Evolutionary conservation across 306 rosid genomes (phyloP).

Genomic region (Gastrolobium bilobum): DNA sequence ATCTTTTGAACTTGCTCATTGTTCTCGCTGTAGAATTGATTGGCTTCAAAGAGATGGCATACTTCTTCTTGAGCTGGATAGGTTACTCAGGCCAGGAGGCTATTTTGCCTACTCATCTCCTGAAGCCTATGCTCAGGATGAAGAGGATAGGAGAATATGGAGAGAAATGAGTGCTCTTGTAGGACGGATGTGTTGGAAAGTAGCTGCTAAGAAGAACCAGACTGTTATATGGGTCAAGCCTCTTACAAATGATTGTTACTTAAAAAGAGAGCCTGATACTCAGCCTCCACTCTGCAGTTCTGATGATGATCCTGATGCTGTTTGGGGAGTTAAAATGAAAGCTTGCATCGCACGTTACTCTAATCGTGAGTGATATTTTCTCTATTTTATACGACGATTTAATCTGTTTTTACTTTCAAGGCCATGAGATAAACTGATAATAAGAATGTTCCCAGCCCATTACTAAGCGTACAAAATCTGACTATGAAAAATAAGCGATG

Average conservation of each 20-base stretch:
- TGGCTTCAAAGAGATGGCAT: constrained; percentile 96
- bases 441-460: constrained; percentile 16
- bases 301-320: constrained; percentile 85
- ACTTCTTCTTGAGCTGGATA: constrained; percentile 96
- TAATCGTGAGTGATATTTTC: constrained; percentile 68
- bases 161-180: constrained; percentile 86
- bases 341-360: constrained; percentile 86
- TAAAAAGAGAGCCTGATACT: constrained; percentile 69
- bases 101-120: constrained; percentile 96
- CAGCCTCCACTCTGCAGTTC: constrained; percentile 87
- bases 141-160: constrained; percentile 91
- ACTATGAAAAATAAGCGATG: background rate
- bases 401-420: constrained; percentile 3
- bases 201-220: constrained; percentile 86
- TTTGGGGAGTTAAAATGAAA: constrained; percentile 87
- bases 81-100: constrained; percentile 93
- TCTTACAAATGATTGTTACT: constrained; percentile 87
- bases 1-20: constrained; percentile 95
- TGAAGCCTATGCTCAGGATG: constrained; percentile 98
- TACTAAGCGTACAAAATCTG: background rate
- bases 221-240: constrained; percentile 98
- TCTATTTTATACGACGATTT: constrained; percentile 37
- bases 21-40: constrained; percentile 96
- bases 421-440: constrained; percentile 15
- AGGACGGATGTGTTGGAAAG: constrained; percentile 85